phyloP scores from a whole-genome alignment of 176 grass and related monocot species.

The Phragmites australis region DNA sequence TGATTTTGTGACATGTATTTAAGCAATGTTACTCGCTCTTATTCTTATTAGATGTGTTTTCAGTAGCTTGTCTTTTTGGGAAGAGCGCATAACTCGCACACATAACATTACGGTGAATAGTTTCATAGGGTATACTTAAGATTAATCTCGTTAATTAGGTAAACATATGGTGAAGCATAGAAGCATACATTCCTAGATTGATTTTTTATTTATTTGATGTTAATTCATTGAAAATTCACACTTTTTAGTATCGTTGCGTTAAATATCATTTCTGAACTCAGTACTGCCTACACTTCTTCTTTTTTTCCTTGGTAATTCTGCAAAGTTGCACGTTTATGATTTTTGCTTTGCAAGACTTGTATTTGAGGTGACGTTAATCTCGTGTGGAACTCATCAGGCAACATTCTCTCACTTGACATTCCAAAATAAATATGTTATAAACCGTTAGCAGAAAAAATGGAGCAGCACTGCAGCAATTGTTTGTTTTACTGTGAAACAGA shows the following conservation, averaged over 20 bases:
- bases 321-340: not conserved
- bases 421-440: not conserved
- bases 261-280: slow-evolving; percentile 8
- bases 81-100: not conserved
- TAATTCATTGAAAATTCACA: slow-evolving; percentile 4
- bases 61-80: not conserved
- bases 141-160: not conserved
- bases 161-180: slow-evolving; percentile 21
- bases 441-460: slow-evolving; percentile 21
- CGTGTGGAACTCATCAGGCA: not conserved
- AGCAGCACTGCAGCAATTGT: not conserved
- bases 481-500: not conserved
- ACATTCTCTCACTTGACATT: not conserved
- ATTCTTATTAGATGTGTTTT: not conserved
- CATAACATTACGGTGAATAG: not conserved
- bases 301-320: not conserved
- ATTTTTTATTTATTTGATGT: not conserved
- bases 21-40: not conserved
- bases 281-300: slow-evolving; percentile 1
- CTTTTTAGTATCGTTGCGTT: not conserved
- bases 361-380: slow-evolving; percentile 12
- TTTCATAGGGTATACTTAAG: slow-evolving; percentile 6
- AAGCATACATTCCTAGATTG: slow-evolving; percentile 18
- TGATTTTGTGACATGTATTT: slow-evolving; percentile 13
- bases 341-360: not conserved